Base-by-base conservation (phyloP, 768 basidiomycete genomes). In the Xerocomus brunneocitrinus region DNA sequence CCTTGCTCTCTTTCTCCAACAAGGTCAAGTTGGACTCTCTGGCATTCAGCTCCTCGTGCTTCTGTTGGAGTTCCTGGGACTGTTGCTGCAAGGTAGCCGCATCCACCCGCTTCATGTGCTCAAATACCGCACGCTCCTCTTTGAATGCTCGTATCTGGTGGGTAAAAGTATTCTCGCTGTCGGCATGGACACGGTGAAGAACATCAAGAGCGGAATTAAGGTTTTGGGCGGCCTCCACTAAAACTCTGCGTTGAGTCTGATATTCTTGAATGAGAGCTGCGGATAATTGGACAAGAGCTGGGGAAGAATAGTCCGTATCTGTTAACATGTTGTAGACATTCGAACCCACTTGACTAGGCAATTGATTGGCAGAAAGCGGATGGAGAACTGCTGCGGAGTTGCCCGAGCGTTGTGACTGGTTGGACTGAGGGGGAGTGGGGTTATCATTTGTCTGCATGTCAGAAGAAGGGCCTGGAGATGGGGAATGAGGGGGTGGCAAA, bases 1-100 rank as follows among this genome's bases (percentile, higher is more conserved):
- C 52, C 49, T 42, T 65, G 24, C 36, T 52, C 41, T 69, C 69
- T 49, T 55, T 58, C 43, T 68, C 68, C 30, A 54, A 47, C 32
- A 54, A 64, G 32, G 40, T 40, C 34, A 70, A 39, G 31, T 32
- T 36, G 6, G 49, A 46, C 30, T 60, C 67, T 50, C 47, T 71
- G 2, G 48, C 53, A 8, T 50, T 45, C 8, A 69, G 27, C 41
- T 63, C 59, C 13, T 65, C 65, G 0, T 49, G 55, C 38, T 58
- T 49, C 32, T 49, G 53, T 22, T 53, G 58, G 4, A 65, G 53
- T 38, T 66, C 67, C 9, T 59, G 57, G 9, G 52, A 40, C 41
- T 62, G 59, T 31, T 52, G 54, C 14, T 61, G 60, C 22, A 68
- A 49, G 5, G 50, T 53, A 16, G 55, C 56, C 36, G 65, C 60